phyloP scores from a whole-genome alignment of 805 yeast genomes.

The Saturnispora besseyi region DNA sequence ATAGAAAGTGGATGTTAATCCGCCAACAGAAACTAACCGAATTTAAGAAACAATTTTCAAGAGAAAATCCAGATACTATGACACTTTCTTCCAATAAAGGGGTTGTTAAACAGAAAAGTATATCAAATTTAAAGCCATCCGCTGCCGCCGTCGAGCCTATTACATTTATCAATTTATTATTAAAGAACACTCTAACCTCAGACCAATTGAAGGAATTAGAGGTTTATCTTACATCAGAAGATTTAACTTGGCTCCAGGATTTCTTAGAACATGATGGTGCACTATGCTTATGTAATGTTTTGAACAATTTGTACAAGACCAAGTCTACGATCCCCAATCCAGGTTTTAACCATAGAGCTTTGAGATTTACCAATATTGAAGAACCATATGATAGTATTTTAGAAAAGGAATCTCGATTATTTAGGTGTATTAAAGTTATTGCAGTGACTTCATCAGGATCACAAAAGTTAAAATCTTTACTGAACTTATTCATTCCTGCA shows the following conservation, averaged over 20 bases:
- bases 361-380: conserved; percentile 23
- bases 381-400: conserved; percentile 26
- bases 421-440: conserved; percentile 75
- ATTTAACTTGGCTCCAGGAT: conserved; percentile 65
- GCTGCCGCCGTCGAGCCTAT: conserved; percentile 32
- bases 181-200: conserved; percentile 58
- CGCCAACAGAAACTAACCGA: conserved; percentile 81
- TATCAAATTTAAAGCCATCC: conserved; percentile 3
- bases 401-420: conserved; percentile 68
- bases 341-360: neutral
- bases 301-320: conserved; percentile 33
- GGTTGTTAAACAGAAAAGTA: conserved; percentile 1
- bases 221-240: conserved; percentile 87
- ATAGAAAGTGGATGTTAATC: conserved; percentile 86
- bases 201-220: conserved; percentile 74
- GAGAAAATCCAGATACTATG: conserved; percentile 5
- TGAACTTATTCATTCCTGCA: conserved; percentile 49
- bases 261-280: conserved; percentile 87
- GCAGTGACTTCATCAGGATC: conserved; percentile 67
- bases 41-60: conserved; percentile 38
- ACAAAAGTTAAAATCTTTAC: conserved; percentile 46
- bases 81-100: neutral
- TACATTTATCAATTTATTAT: conserved; percentile 57
- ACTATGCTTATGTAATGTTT: conserved; percentile 69
- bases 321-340: conserved; percentile 12